Conservation (phyloP, 1,139 yeast genomes). For the Pichia inconspicua region DNA sequence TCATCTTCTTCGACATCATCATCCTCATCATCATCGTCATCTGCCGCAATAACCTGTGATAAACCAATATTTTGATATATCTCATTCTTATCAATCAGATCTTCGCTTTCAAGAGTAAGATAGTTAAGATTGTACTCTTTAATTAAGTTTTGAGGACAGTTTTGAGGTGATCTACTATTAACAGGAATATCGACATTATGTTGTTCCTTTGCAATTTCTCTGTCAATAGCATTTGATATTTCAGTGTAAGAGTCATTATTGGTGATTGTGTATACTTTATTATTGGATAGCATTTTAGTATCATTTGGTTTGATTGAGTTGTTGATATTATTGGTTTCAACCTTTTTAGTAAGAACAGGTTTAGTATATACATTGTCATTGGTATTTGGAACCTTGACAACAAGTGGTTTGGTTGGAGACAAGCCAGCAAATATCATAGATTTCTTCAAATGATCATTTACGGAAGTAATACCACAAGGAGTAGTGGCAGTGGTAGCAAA, state of each 20-base stretch:
- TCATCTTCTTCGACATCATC: slow-evolving; percentile 1
- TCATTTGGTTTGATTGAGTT: no score
- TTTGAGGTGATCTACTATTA: background rate
- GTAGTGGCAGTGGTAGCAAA: background rate
- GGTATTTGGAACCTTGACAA: background rate
- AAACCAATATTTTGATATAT: background rate
- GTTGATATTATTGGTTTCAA: background rate
- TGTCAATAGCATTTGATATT: background rate
- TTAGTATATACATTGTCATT: background rate
- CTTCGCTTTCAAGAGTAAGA: background rate
- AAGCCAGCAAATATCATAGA: slow-evolving; percentile 10
- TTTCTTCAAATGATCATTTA: background rate
- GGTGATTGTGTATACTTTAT: background rate
- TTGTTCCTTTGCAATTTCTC: background rate
- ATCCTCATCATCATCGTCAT: slow-evolving; percentile 5
- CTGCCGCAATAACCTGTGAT: slow-evolving; percentile 1
- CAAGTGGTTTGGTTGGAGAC: background rate
- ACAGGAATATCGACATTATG: background rate
- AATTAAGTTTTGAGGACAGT: background rate
- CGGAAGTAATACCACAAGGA: background rate
- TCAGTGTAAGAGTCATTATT: background rate
- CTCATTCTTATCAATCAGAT: background rate
- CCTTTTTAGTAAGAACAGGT: no score
- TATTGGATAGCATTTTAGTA: background rate
- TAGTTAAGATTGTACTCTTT: background rate